phyloP scores from a whole-genome alignment of 257 asterid species.

The Asclepias syriaca region DNA sequence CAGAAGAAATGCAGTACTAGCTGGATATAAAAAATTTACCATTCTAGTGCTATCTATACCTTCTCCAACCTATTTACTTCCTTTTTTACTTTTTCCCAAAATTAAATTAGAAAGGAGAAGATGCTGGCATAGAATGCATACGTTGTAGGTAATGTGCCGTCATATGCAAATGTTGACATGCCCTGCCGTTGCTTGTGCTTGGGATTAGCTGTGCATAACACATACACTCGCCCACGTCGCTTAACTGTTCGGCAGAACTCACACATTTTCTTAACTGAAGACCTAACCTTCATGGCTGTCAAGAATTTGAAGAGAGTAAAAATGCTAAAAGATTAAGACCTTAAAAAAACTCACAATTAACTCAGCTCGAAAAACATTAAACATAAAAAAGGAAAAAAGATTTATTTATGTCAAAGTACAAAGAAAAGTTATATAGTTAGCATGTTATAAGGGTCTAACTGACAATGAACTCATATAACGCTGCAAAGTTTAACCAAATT shows the following conservation, averaged over 20 bases:
- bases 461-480: not conserved
- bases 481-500: not conserved
- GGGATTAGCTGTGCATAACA: conserved; percentile 79
- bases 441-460: not conserved
- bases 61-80: not conserved
- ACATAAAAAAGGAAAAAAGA: not conserved
- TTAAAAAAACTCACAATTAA: not conserved
- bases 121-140: conserved; percentile 29
- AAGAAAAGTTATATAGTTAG: not conserved
- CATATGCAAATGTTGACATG: conserved; percentile 67
- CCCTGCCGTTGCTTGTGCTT: conserved; percentile 99
- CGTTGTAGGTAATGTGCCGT: conserved; percentile 47
- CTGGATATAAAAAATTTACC: not conserved
- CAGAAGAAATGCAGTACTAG: not conserved
- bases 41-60: not conserved
- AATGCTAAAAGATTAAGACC: not conserved
- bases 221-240: conserved; percentile 88
- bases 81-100: not conserved
- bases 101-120: not conserved
- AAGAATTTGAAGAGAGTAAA: conserved; percentile 3
- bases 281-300: conserved; percentile 86
- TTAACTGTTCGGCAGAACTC: conserved; percentile 82
- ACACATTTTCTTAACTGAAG: conserved; percentile 93
- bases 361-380: not conserved
- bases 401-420: not conserved